phyloP scores from a whole-genome alignment of 805 yeast species.

The Metschnikowia lunata region DNA sequence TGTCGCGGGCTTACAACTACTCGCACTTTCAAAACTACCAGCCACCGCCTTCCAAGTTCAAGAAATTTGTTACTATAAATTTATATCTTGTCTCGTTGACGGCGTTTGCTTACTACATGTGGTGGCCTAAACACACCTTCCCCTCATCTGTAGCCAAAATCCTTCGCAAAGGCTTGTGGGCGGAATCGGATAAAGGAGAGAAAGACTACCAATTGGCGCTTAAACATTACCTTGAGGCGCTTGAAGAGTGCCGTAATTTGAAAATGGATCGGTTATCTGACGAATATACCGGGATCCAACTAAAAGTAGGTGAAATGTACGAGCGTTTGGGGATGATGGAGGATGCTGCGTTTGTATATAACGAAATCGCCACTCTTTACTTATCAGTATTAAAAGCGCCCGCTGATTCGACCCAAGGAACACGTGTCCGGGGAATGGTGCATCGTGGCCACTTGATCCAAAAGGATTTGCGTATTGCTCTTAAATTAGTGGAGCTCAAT shows the following conservation, averaged over 20 bases:
- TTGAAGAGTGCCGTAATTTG: slow-evolving; percentile 54
- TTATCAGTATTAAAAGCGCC: slow-evolving; percentile 45
- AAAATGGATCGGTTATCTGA: slow-evolving; percentile 58
- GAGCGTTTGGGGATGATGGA: slow-evolving; percentile 59
- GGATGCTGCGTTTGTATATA: slow-evolving; percentile 64
- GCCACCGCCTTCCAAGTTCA: slow-evolving; percentile 13
- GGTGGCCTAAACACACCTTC: slow-evolving; percentile 67
- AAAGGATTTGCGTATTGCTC: slow-evolving; percentile 64
- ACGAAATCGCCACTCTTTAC: slow-evolving; percentile 59
- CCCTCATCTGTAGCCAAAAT: slow-evolving; percentile 67
- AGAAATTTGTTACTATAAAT: slow-evolving; percentile 10
- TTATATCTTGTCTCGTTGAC: slow-evolving; percentile 16
- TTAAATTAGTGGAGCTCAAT: slow-evolving; percentile 61
- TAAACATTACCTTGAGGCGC: slow-evolving; percentile 67
- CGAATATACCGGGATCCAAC: slow-evolving; percentile 86
- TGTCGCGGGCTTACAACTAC: slow-evolving; percentile 11
- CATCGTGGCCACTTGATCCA: slow-evolving; percentile 58
- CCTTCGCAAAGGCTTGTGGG: slow-evolving; percentile 75
- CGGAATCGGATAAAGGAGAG: slow-evolving; percentile 67
- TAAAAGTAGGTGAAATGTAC: slow-evolving; percentile 83
- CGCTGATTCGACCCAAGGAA: slow-evolving; percentile 24
- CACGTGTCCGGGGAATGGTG: slow-evolving; percentile 19
- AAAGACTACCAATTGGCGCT: slow-evolving; percentile 66
- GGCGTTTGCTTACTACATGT: slow-evolving; percentile 36
- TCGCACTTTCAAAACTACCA: slow-evolving; percentile 14